Evolutionary conservation across 2,329 filamentous ascomycete genomes (phyloP), one percentile per base, ranked within the genome.

Genomic region (Pseudophaeomoniella oleicola): DNA sequence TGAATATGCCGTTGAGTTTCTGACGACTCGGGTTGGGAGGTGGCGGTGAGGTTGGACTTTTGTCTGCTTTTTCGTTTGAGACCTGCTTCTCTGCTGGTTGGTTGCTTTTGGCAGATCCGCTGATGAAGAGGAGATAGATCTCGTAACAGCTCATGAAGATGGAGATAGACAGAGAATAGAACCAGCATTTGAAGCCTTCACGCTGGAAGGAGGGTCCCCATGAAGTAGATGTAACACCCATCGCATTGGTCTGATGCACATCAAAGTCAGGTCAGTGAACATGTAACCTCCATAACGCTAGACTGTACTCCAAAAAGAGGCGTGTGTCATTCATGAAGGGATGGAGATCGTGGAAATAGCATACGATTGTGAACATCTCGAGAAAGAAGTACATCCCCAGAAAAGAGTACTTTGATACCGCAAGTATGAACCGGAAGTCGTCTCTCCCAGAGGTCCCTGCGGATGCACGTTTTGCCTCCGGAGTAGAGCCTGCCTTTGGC

Each of bases 111-210:
- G 6, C 6, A 27, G 22, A n/a, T n/a, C n/a, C 9, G 22, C n/a
- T n/a, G 22, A 27, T 6, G 22, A 27, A 27, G n/a, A n/a, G n/a
- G n/a, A 9, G 22, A 27, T 27, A 27, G 22, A 72, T 50, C 41
- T 61, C 55, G 41, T 71, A 44, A 19, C 63, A 18, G 2, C 61
- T 57, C 16, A 61, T 48, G 2, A 67, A 30, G 0, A 72, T 56
- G 1, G 67, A 71, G 39, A 69, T 67, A 9, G 57, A 57, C 15
- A 84, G 58, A 0, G 69, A 68, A 29, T 75, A 71, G 43, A 83
- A 70, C 81, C 81, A 86, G 54, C 80, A 76, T 36, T 73, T 68
- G 56, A 81, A 73, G 0, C 71, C 72, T 55, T 84, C 75, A 15
- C 67, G 42, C 32, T 72, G 62, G 3, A 80, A 47, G 16, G 43